A percentile compares a stretch with the other conserved stretches of the same genome.
These are phyloP conservation scores for Tricholoma furcatifolium DNA, from an alignment of 768 basidiomycete species.

Conservation along the genomic window DNA sequence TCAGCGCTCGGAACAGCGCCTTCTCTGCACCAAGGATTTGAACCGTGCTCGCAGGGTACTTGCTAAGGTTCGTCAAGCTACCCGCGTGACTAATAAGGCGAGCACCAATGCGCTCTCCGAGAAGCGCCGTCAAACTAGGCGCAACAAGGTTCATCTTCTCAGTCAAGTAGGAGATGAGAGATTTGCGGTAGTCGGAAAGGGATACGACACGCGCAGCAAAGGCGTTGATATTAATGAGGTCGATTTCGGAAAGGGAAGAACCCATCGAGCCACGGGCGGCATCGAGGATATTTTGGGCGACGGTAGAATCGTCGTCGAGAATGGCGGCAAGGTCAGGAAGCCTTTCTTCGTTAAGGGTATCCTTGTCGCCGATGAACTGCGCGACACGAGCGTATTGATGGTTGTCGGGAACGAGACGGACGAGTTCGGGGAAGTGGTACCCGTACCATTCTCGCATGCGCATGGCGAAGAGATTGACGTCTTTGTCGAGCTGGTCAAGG, in stretches of 20 bases:
- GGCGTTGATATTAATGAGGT: slow-evolving; percentile 92
- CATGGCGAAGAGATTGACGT: slow-evolving; percentile 99
- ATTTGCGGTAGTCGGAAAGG: slow-evolving; percentile 92
- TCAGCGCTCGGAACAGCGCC: slow-evolving; percentile 93
- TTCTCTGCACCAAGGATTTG: slow-evolving; percentile 99
- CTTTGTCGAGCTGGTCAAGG: slow-evolving; percentile 98
- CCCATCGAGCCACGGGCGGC: slow-evolving; percentile 96
- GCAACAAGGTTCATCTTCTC: slow-evolving; percentile 99
- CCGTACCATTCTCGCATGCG: slow-evolving; percentile 99
- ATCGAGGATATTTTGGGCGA: slow-evolving; percentile 93
- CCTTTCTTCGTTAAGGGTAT: slow-evolving; percentile 73
- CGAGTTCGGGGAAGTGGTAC: slow-evolving; percentile 97
- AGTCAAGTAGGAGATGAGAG: slow-evolving; percentile 78
- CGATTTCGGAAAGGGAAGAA: slow-evolving; percentile 84
- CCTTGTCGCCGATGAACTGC: slow-evolving; percentile 89
- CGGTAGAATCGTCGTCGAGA: slow-evolving; percentile 78
- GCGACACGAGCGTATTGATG: slow-evolving; percentile 87
- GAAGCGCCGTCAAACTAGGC: slow-evolving; percentile 85
- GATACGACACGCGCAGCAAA: slow-evolving; percentile 91
- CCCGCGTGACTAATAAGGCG: slow-evolving; percentile 95
- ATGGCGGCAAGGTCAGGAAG: slow-evolving; percentile 76
- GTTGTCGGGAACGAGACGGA: slow-evolving; percentile 91
- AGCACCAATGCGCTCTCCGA: slow-evolving; percentile 91
- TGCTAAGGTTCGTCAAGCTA: slow-evolving; percentile 93
- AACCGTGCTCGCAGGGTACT: slow-evolving; percentile 97